Evolutionary conservation across 176 grass and related monocot species (phyloP).

Genomic region (Elymus sibiricus): DNA sequence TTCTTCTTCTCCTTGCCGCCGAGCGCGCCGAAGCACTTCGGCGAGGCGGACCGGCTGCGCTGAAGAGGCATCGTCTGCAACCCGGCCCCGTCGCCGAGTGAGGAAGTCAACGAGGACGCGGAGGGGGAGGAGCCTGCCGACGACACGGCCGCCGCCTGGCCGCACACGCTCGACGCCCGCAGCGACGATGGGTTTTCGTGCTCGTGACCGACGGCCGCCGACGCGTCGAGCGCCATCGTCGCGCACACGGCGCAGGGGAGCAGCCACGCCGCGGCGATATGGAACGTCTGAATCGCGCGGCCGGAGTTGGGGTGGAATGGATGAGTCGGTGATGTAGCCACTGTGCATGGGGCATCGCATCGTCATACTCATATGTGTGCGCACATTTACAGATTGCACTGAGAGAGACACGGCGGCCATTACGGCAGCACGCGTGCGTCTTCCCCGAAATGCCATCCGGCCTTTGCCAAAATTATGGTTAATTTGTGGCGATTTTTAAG

Average conservation of each 20-base stretch:
- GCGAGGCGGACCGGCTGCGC: background rate
- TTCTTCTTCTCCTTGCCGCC: background rate
- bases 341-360: background rate
- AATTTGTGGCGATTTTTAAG: background rate
- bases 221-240: background rate
- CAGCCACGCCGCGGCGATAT: conserved; percentile 20
- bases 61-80: background rate
- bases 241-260: background rate
- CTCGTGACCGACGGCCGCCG: background rate
- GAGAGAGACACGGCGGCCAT: background rate
- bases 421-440: background rate
- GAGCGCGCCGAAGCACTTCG: background rate
- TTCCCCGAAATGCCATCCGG: background rate
- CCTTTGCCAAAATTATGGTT: background rate
- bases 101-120: background rate
- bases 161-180: background rate
- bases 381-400: background rate
- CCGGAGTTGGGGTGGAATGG: background rate
- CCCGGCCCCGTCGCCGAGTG: background rate
- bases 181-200: background rate
- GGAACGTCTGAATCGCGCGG: conserved; percentile 4
- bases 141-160: background rate
- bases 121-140: background rate
- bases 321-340: background rate
- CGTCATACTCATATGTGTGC: background rate